Base-by-base conservation (phyloP, 306 rosid species). In the Vigna trinervia region DNA sequence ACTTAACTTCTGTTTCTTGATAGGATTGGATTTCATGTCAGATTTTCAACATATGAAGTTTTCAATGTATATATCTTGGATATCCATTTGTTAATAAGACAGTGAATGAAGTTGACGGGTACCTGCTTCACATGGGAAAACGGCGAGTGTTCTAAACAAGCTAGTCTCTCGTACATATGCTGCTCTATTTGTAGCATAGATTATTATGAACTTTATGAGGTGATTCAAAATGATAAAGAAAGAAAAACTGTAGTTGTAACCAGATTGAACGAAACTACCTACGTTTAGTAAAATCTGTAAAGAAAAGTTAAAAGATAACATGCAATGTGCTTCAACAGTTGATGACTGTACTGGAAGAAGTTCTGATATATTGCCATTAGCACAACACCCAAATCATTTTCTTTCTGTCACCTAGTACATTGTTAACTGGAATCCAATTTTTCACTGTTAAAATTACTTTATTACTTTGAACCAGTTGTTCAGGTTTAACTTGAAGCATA, bases 21-120 rank as follows among this genome's bases (percentile, higher is more conserved):
- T 36, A 36, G 8, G 1, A 36, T 36, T 6, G 8, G 8, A 36
- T 36, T 36, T 36, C 8, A 6, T 0, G 8, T 0, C 9, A 36
- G 8, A 36, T 36, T 36, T 36, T 5, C 41, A 36, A 36, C 41
- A 36, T 36, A 36, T 36, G 9, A 36, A 36, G 38, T 74, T 83
- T 39, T 50, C 56, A 19, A 17, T 30, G 34, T 3, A 30, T 30
- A 30, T 30, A 26, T 26, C 28, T 26, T 2, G 28, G 28, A 26
- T 26, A 26, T 26, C 28, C 28, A 26, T 26, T 26, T 26, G 34
- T 30, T 30, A 4, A 30, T 73, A 41, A 53, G 57, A 9, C 30
- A 39, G 69, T 41, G 46, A 61, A 12, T 67, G 75, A 77, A 39
- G 13, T 54, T 46, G 58, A 74, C 14, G 23, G 36, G 5, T 75